Base-by-base conservation (phyloP, 345 rosid species). In the Lepidium didymum region DNA sequence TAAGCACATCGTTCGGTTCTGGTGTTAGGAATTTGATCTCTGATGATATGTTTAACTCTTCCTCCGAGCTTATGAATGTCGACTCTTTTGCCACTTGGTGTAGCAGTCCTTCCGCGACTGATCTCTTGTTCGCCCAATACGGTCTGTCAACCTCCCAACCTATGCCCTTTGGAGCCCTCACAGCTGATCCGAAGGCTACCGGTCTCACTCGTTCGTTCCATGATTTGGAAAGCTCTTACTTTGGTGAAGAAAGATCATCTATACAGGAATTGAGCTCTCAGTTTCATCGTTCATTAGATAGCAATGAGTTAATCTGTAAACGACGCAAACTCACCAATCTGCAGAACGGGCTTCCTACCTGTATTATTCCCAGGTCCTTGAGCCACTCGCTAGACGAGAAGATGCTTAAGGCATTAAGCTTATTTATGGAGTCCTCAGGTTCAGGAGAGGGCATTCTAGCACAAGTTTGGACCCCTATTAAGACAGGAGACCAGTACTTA, bases 401-500 rank as follows among this genome's bases (percentile, higher is more conserved):
- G 87, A 90, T 90, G 92, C 83, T 94, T 38, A 86, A 71, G 77
- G 97, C 92, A 6, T 77, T 94, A 64, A 84, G 95, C n/a, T 45
- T 86, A 61, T 81, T 94, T 56, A 86, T 80, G 77, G 92, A 86
- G 60, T 85, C 86, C 4, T 81, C 87, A 34, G 88, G 86, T 29
- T 85, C 87, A 41, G 87, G 90, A 64, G 91, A 87, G 13, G 96
- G 95, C 7, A 83, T 90, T 72, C 71, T 94, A 81, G 94, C 92
- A 0, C 99, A 94, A 77, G 84, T 91, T 31, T 94, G 99, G 99
- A 81, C 82, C 41, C 97, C 96, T 31, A 44, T 82, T 27, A 84
- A 71, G 83, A 80, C 29, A 13, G 95, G 92, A 67, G 91, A 81
- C 69, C 86, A 83, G 59, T 66, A 67, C 64, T 10, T 85, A 53